Evolutionary conservation across 1,284 basidiomycete species (phyloP), one percentile per base, ranked within the genome.

Genomic region (Irpex rosettiformis): DNA sequence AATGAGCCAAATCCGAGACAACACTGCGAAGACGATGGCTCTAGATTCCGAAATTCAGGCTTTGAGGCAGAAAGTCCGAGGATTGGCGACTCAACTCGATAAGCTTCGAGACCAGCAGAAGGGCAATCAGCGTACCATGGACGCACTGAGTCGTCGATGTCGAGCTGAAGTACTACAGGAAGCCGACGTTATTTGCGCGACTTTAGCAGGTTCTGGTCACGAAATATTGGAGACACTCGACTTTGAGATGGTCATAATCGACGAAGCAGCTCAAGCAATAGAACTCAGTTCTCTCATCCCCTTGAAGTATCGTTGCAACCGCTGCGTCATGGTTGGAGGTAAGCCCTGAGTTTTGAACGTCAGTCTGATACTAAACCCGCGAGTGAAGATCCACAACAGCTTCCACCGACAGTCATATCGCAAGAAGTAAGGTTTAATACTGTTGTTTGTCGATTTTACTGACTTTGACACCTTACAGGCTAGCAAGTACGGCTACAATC

Each of bases 221-320:
- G 95, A 98, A 43, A 83, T 84, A 56, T 78, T 99, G 53, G 86
- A 91, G 58, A 79, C 85, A 13, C 86, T 94, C 65, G 91, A 95
- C 56, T 98, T 98, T 69, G 95, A 98, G 67, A 94, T 97, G 71
- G 86, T 99, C 62, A 89, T 99, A 68, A 97, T 99, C 64, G 97
- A 99, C 69, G 97, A 99, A 73, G 97, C 97, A 0, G 96, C 96
- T 1, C 97, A 99, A 73, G 92, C 96, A 3, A 91, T 98, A 52
- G 97, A 99, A 73, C 80, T 98, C 58, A 96, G 93, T 68, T 94
- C 95, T n/a, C 75, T 99, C 59, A 99, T 99, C 62, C 97, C 97
- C 40, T 79, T 99, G 58, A 96, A 93, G 69, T 99, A 96, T 73
- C 84, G 83, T 33, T 92, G 88, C 67, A 82, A 81, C 57, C 85